phyloP scores from a whole-genome alignment of 495 filamentous ascomycete species.

The Rostrohypoxylon terebratum region DNA sequence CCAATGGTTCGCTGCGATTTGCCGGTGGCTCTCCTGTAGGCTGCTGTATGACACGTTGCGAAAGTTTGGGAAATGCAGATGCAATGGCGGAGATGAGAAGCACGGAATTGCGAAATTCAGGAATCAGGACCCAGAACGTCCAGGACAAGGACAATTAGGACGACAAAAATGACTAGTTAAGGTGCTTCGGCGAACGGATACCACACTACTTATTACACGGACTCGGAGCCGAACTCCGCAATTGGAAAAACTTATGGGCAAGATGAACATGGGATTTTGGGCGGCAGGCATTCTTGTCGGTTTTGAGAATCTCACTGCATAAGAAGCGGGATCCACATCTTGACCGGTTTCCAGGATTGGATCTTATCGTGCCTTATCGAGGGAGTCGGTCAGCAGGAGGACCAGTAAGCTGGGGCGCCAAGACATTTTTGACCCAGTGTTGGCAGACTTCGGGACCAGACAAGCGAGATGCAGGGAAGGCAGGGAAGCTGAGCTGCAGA shows the following conservation, averaged over 20 bases:
- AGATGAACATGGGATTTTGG: slow-evolving; percentile 41
- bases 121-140: slow-evolving; percentile 34
- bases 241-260: slow-evolving; percentile 40
- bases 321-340: slow-evolving; percentile 33
- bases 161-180: neutral
- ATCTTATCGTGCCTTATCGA: slow-evolving; percentile 46
- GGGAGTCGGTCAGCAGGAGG: slow-evolving; percentile 37
- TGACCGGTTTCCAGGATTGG: slow-evolving; percentile 45
- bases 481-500: slow-evolving; percentile 41
- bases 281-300: slow-evolving; percentile 44
- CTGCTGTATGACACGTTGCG: slow-evolving; percentile 48
- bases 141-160: slow-evolving; percentile 3
- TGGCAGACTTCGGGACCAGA: slow-evolving; percentile 42
- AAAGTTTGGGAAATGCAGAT: slow-evolving; percentile 39
- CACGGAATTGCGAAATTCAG: slow-evolving; percentile 39
- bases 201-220: slow-evolving; percentile 44
- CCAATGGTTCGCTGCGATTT: slow-evolving; percentile 40
- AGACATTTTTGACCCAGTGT: slow-evolving; percentile 29
- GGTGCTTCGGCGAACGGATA: slow-evolving; percentile 43
- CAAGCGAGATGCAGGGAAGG: slow-evolving; percentile 43
- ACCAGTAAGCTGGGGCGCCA: slow-evolving; percentile 37
- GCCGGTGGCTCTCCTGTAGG: slow-evolving; percentile 44
- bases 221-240: slow-evolving; percentile 45
- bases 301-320: slow-evolving; percentile 46
- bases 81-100: slow-evolving; percentile 40